Percentiles rank a stretch among this genome's conserved stretches.
Conservation (phyloP, 371 early-diverging fungal species). For the Circinella umbellata region DNA sequence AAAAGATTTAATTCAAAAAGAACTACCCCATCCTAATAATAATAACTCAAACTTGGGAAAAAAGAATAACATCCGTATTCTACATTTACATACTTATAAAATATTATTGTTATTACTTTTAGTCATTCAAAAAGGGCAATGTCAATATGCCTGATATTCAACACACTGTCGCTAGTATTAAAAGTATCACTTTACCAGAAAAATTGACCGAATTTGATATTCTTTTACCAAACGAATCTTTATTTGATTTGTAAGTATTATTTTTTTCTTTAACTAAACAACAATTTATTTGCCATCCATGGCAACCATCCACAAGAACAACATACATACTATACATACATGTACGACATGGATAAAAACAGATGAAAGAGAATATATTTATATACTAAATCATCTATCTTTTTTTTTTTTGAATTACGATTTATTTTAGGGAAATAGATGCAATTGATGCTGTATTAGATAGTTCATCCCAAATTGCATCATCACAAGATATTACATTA, state of each 20-base stretch:
- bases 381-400: too few species aligned
- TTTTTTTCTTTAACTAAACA: neutral
- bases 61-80: too few species aligned
- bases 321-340: too few species aligned
- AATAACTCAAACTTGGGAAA: too few species aligned
- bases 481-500: constrained; percentile 28
- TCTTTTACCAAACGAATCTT: constrained; percentile 76
- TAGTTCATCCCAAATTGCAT: constrained; percentile 25
- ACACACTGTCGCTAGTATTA: constrained; percentile 67
- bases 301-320: too few species aligned
- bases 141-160: constrained; percentile 88
- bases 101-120: neutral
- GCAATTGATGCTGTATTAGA: constrained; percentile 39
- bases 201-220: constrained; percentile 90
- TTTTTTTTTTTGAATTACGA: too few species aligned
- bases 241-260: constrained; percentile 42
- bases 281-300: too few species aligned
- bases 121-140: constrained; percentile 86
- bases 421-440: constrained; percentile 17
- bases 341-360: too few species aligned
- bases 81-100: neutral
- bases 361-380: too few species aligned
- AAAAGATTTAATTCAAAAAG: too few species aligned
- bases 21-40: too few species aligned
- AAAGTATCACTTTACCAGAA: constrained; percentile 89